Evolutionary conservation across 1,284 basidiomycete species (phyloP), one percentile per base, ranked within the genome.

Genomic region (Irpex rosettiformis): DNA sequence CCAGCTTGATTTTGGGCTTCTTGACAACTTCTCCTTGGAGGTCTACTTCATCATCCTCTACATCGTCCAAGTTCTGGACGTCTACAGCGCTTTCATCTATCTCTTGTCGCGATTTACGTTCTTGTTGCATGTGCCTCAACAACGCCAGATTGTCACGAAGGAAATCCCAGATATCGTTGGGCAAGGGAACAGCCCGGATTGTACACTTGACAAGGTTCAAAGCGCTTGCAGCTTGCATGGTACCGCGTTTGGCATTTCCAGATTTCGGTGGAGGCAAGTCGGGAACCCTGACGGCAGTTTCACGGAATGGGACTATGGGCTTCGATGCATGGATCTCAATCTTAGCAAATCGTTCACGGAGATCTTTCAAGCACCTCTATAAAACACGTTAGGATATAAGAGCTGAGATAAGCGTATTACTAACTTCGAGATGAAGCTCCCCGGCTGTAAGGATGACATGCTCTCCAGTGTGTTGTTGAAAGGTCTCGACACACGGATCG

Each of bases 361-460:
- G 78, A 72, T 99, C 97, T 73, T 94, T 96, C 54, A 99, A 74
- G 69, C 97, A 99, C 64, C 97, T 85, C 92, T 96, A 69, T 18
- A 57, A 27, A 52, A 45, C 28, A 45, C 16, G 21, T 45, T 43
- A 55, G 16, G n/a, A n/a, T n/a, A n/a, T 53, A 58, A 29, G 47
- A 21, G 16, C n/a, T 29, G 22, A 11, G 54, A 54, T n/a, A 40
- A 11, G 28, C 33, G 33, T 22, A 3, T 21, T 25, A 62, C 71
- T 25, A 60, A 93, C 94, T 84, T 99, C 96, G 22, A 99, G 78
- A 73, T 99, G 97, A 58, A 99, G 76, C 71, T 99, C 97, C 57
- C 97, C 97, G 0, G 97, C 97, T 5, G 94, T 93, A 61, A 98
- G 75, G 65, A 99, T 98, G 57, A 99, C 97, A 72, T 98, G 93